A percentile compares a stretch with the other conserved stretches of the same genome.
These are phyloP conservation scores for Anethum foeniculum DNA, from an alignment of 140 eudicot species.

Conservation along the genomic window DNA sequence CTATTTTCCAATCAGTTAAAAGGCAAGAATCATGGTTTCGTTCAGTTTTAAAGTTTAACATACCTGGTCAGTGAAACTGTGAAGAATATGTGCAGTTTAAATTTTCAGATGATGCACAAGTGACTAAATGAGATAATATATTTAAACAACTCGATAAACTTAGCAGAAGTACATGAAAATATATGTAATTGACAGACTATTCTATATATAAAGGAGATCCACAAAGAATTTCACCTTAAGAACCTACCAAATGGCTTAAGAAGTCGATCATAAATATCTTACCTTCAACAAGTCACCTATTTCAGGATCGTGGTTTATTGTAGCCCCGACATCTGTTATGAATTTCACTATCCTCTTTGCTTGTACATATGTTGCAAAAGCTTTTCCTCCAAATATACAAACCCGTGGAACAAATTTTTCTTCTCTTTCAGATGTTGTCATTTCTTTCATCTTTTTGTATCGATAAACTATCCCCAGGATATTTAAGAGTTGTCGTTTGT, in stretches of 20 bases:
- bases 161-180: not conserved
- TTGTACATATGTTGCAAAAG: conserved; percentile 96
- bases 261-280: not conserved
- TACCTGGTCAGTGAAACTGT: not conserved
- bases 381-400: conserved; percentile 97
- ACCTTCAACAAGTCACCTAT: conserved; percentile 89
- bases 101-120: not conserved
- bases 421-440: conserved; percentile 56
- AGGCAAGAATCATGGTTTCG: not conserved
- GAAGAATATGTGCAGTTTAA: not conserved
- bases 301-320: conserved; percentile 82
- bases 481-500: conserved; percentile 81
- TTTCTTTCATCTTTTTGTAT: conserved; percentile 91
- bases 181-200: not conserved
- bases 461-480: conserved; percentile 84
- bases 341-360: conserved; percentile 97
- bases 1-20: not conserved
- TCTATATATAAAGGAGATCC: not conserved
- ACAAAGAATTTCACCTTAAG: not conserved
- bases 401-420: conserved; percentile 76
- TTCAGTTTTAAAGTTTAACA: not conserved
- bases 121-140: not conserved
- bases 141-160: not conserved
- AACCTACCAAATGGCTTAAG: not conserved
- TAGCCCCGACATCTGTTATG: conserved; percentile 85